Conservation (phyloP, 140 eudicot genomes). For the Cichorium intybus region DNA sequence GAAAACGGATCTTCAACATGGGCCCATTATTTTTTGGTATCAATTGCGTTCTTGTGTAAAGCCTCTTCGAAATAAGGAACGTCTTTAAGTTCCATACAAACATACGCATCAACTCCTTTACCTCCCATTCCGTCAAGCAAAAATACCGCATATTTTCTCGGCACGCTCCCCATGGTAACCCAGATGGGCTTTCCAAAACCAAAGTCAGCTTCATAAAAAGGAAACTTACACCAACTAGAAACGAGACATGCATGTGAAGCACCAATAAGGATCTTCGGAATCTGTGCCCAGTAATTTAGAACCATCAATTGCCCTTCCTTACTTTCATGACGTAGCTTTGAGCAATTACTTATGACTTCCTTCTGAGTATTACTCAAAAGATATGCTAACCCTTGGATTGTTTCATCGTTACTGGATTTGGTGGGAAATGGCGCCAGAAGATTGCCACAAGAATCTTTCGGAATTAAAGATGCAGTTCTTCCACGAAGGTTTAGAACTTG, state of each 20-base stretch:
- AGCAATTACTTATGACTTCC: conserved; percentile 10
- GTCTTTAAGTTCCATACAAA: too few species aligned
- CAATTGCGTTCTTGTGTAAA: too few species aligned
- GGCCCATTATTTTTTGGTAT: too few species aligned
- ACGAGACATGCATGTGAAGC: not conserved
- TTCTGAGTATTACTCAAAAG: not conserved
- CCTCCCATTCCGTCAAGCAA: too few species aligned
- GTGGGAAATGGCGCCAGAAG: conserved; percentile 5
- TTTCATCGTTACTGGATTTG: not conserved
- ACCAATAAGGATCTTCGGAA: not conserved
- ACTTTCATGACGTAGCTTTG: not conserved
- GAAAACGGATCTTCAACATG: too few species aligned
- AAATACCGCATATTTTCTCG: too few species aligned
- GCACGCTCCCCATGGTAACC: too few species aligned
- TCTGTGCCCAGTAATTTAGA: not conserved
- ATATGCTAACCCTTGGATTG: conserved; percentile 5
- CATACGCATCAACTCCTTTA: too few species aligned
- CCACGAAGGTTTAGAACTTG: conserved; percentile 34
- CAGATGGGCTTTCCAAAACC: too few species aligned
- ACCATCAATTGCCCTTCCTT: conserved; percentile 12
- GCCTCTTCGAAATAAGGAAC: too few species aligned
- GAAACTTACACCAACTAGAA: conserved; percentile 32
- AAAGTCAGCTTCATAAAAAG: conserved; percentile 30
- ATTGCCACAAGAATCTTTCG: conserved; percentile 30
- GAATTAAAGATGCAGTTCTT: conserved; percentile 17